A percentile compares a stretch with the other conserved stretches of the same genome.
Evolutionary conservation across 129 eudicot species (phyloP).

Genomic region (Tagetes erecta): DNA sequence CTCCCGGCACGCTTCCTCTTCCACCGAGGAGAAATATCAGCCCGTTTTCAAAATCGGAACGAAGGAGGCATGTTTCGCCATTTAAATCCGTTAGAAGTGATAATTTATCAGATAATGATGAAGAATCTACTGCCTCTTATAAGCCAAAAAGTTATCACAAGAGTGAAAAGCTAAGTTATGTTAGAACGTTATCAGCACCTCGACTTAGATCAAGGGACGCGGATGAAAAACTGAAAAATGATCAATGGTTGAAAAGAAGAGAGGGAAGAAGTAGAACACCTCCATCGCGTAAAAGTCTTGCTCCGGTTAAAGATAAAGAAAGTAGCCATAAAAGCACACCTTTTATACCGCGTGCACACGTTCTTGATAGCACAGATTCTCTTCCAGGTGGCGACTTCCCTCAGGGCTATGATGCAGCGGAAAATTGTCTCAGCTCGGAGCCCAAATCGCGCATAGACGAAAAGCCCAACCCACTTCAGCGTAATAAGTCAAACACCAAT

Average conservation of each 20-base stretch:
- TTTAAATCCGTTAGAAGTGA: conserved; percentile 9
- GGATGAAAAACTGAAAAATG: conserved; percentile 28
- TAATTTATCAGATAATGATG: conserved; percentile 17
- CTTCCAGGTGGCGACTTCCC: conserved; percentile 70
- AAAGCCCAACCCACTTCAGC: conserved; percentile 31
- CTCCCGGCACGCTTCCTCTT: conserved; percentile 36
- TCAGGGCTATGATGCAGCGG: conserved; percentile 40
- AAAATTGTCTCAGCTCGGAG: conserved; percentile 28
- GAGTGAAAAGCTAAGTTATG: conserved; percentile 35
- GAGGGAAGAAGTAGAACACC: conserved; percentile 39
- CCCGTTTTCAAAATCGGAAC: conserved; percentile 59
- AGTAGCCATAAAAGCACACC: conserved; percentile 39
- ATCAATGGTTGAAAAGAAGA: conserved; percentile 36
- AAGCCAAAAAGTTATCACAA: conserved; percentile 26
- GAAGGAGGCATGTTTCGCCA: conserved; percentile 41
- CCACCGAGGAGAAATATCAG: conserved; percentile 48
- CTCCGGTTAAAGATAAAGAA: conserved; percentile 43
- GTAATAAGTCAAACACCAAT: conserved; percentile 23
- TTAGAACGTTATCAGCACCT: conserved; percentile 69
- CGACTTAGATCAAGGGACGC: conserved; percentile 47
- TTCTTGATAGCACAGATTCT: conserved; percentile 64
- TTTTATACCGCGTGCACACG: conserved; percentile 29
- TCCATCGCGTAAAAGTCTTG: conserved; percentile 29
- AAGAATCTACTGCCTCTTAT: conserved; percentile 22
- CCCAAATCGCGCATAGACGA: conserved; percentile 28